phyloP scores from a whole-genome alignment of 176 grass and related monocot species.

The Eleusine indica region DNA sequence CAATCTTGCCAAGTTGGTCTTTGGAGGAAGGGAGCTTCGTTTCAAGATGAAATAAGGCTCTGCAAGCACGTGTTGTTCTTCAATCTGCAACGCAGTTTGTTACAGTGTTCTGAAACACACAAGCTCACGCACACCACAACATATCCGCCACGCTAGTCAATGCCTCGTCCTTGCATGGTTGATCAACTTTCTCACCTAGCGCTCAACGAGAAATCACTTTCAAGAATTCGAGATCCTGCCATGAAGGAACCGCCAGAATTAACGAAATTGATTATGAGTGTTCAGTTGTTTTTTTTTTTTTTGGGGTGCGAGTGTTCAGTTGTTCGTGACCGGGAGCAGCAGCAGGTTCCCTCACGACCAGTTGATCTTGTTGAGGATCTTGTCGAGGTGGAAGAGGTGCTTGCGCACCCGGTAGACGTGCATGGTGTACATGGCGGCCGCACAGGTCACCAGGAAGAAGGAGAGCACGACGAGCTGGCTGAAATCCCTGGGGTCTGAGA shows the following conservation, averaged over 20 bases:
- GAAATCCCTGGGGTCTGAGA: constrained; percentile 97
- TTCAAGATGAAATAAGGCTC: no score
- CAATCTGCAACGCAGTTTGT: no score
- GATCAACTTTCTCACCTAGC: neutral
- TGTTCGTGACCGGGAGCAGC: neutral
- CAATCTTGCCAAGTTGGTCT: no score
- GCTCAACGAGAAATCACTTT: neutral
- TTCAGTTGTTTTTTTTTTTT: neutral
- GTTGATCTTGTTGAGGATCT: constrained; percentile 56
- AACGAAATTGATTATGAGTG: neutral
- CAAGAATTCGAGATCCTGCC: constrained; percentile 17
- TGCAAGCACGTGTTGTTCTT: no score
- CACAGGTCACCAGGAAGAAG: constrained; percentile 80
- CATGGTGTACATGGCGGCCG: constrained; percentile 68
- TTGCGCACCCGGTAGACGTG: constrained; percentile 74
- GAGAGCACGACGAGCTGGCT: constrained; percentile 68
- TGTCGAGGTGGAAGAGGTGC: constrained; percentile 91
- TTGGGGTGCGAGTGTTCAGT: neutral
- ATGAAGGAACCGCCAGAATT: neutral
- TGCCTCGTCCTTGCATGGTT: neutral
- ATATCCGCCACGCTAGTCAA: no score
- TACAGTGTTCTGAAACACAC: no score
- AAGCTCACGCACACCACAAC: no score
- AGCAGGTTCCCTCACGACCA: neutral
- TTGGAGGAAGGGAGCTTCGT: no score